phyloP scores from a whole-genome alignment of 306 rosid genomes.

The Quercus glauca region DNA sequence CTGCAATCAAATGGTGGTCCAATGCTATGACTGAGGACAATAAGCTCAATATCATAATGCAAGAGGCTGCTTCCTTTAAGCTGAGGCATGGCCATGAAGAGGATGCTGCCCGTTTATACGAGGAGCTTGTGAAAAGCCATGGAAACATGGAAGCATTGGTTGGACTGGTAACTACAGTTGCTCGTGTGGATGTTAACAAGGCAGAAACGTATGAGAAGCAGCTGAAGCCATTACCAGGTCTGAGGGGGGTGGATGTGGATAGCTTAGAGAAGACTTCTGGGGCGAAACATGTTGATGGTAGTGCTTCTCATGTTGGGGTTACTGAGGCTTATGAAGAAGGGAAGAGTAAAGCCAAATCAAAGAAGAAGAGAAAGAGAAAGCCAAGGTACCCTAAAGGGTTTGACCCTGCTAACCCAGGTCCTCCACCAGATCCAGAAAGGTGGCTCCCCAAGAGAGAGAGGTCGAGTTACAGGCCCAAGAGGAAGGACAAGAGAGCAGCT shows the following conservation, averaged over 20 bases:
- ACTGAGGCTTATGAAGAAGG: conserved; percentile 66
- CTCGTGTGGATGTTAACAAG: conserved; percentile 74
- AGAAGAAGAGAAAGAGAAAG: conserved; percentile 97
- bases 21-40: conserved; percentile 83
- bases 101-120: conserved; percentile 74
- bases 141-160: conserved; percentile 80
- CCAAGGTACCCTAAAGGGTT: conserved; percentile 96
- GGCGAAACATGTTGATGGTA: conserved; percentile 67
- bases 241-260: conserved; percentile 79
- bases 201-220: conserved; percentile 87
- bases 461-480: conserved; percentile 89
- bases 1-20: conserved; percentile 95
- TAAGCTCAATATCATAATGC: conserved; percentile 69
- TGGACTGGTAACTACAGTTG: conserved; percentile 82
- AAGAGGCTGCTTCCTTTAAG: conserved; percentile 93
- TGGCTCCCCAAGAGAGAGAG: conserved; percentile 99
- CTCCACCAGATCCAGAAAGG: conserved; percentile 97
- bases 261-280: conserved; percentile 85
- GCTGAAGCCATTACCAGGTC: conserved; percentile 76
- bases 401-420: conserved; percentile 94
- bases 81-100: conserved; percentile 77
- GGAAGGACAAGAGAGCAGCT: conserved; percentile 96
- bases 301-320: conserved; percentile 34
- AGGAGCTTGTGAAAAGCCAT: conserved; percentile 84
- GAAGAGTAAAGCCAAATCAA: conserved; percentile 72